Evolutionary conservation across 148 eudicot species (phyloP), one percentile per base, ranked within the genome.

Genomic region (Amaranthus hypochondriacus): DNA sequence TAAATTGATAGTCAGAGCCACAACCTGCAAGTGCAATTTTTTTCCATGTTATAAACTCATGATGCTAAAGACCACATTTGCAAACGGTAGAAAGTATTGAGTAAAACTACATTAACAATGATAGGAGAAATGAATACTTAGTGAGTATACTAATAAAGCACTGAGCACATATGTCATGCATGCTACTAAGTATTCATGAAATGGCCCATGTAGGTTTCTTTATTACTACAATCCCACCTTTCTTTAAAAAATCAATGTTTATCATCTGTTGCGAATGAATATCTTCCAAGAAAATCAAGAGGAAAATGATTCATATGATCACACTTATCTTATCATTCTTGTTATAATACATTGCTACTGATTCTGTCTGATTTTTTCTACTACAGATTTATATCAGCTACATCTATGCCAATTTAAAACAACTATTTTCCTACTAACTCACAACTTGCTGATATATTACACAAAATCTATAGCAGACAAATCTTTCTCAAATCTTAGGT

Each of bases 1-100:
- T 28, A 92, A 87, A 85, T 88, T 95, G 15, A 92, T 92, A 76
- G 97, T 92, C 82, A 90, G 88, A 74, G 94, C 96, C 77, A 92
- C 89, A 70, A 84, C 94, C 99, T 95, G 87, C 75, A 81, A 75
- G 64, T 58, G 64, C 73, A 76, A 71, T 58, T 46, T 4, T 58
- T 39, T 58, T 28, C 39, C 39, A 71, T 51, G 39, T 48, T 75
- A 52, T 7, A 58, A 56, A 47, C 15, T 39, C 47, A 74, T 64
- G 15, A 53, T 55, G 21, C 56, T 58, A 63, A 64, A 43, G 56
- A 61, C 39, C 58, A 65, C 56, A 65, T 6, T 18, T 49, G 51
- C 60, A 66, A 53, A 9, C 58, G 77, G 48, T 56, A 48, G 5
- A 56, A 44, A 57, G 51, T 18, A 54, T 14, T 39, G 60, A 14